Base-by-base conservation (phyloP, 805 yeast genomes). In the Wickerhamiella brachini region DNA sequence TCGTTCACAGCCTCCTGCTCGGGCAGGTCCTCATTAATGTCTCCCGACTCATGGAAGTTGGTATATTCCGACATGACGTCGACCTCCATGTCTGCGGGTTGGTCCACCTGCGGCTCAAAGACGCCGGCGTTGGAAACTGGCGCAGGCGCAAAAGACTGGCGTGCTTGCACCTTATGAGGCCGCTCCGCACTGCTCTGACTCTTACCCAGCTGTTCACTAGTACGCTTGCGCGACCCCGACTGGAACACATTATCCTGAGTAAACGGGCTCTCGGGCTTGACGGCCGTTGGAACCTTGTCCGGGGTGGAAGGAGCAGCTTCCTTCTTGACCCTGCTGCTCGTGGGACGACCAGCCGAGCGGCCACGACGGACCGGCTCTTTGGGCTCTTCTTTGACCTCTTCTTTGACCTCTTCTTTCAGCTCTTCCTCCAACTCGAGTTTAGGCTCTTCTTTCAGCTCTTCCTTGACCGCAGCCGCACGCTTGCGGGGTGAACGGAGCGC, bases 231-330 rank as follows among this genome's bases (percentile, higher is more conserved):
- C 6, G 49, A 23, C 10, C 34, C 51, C 8, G 44, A 26, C 51
- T 59, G 62, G 50, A 59, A 59, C 39, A 58, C 56, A 49, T 59
- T 59, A 23, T 54, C 51, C 15, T 23, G 18, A 10, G 53, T 37
- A 13, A 37, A 37, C 41, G 41, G 41, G 41, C 41, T 37, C 41
- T 37, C 41, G 20, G 17, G 17, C 18, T 37, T 37, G 41, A 15
- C 20, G 20, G 20, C 18, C n/a, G n/a, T n/a, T 2, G 41, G 41
- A 18, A 15, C 41, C 41, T 37, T 37, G 41, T 37, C 41, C 20
- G 41, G 41, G 2, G 41, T 37, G 5, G 20, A 9, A 18, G 41
- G 41, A 18, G 17, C 34, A 9, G 34, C 34, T 20, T 37, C 41
- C 20, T 37, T 37, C 41, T 37, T 37, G 41, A 31, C 38, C n/a